Evolutionary conservation across 2,329 filamentous ascomycete species (phyloP), one percentile per base, ranked within the genome.

Genomic region (Talaromyces sp.): DNA sequence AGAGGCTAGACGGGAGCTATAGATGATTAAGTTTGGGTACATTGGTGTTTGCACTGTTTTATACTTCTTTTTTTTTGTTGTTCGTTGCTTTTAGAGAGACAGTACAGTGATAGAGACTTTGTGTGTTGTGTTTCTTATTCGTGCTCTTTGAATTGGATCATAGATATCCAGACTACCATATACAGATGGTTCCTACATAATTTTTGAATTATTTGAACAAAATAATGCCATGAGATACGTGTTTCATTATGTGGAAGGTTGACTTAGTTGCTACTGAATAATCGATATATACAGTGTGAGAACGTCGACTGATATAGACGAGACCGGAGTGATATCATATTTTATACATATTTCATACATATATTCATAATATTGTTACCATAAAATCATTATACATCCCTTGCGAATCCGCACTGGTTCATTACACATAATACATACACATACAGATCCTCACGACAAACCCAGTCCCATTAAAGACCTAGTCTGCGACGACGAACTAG

Each of bases 1-100:
- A 58, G 73, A 75, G 60, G 64, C 70, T 39, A 65, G 58, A 49
- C 39, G 47, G 27, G 60, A 27, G 39, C 32, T 51, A 57, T 62
- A 56, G 25, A 58, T 54, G 9, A 25, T 25, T 36, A 28, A 25
- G 13, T 57, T 30, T 52, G 10, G 17, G 6, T 22, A 47, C 3
- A 39, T n/a, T 39, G 15, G 17, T n/a, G 36, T 39, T 39, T 39
- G 5, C 36, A 39, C 36, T 39, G 33, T 36, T 30, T 55, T 55
- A 22, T 27, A 28, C 10, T 33, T 30, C 42, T 53, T 36, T 36
- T 7, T 53, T 51, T 59, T 27, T 7, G 44, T 32, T 25, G 30
- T 54, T 47, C 32, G 22, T 30, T 6, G 5, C 32, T 51, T 54
- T 19, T 39, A 39, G 33, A 36, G 33, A 36, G 36, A 39, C 36